Evolutionary conservation across 2,329 filamentous ascomycete genomes (phyloP).

Genomic region (Colletotrichum spinosum): DNA sequence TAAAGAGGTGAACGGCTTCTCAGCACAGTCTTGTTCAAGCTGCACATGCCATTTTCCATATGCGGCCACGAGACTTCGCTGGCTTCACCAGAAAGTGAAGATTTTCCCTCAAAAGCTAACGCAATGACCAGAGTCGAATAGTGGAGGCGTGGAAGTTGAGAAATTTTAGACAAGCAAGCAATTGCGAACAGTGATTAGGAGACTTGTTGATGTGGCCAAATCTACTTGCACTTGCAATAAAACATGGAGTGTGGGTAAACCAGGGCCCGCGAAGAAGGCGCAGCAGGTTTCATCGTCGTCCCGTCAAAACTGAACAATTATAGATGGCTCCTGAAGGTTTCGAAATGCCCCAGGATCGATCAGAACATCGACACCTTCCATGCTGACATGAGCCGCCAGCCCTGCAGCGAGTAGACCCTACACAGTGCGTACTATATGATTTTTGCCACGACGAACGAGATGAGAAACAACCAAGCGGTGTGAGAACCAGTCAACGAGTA

Average conservation of each 20-base stretch:
- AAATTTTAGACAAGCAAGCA: constrained; percentile 2
- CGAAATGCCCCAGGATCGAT: constrained; percentile 18
- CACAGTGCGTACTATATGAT: neutral
- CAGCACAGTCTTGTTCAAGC: no score
- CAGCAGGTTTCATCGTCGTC: constrained; percentile 47
- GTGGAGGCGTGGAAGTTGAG: neutral
- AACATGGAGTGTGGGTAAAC: constrained; percentile 5
- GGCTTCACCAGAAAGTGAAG: no score
- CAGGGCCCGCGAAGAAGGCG: constrained; percentile 36
- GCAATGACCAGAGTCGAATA: no score
- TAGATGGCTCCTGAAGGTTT: constrained; percentile 31
- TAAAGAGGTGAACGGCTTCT: no score
- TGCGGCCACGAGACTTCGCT: no score
- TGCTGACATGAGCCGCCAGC: constrained; percentile 4
- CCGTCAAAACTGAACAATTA: constrained; percentile 19
- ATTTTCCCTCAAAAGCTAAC: no score
- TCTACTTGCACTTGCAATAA: constrained; percentile 17
- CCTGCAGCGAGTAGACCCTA: constrained; percentile 10
- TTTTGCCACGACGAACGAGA: neutral
- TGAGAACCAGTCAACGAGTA: constrained; percentile 6
- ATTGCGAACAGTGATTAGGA: constrained; percentile 3
- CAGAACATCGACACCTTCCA: constrained; percentile 7
- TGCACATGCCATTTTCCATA: no score
- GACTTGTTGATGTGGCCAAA: constrained; percentile 6
- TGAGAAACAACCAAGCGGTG: constrained; percentile 14